phyloP scores from a whole-genome alignment of 257 asterid genomes.

The Solanum tarijense region DNA sequence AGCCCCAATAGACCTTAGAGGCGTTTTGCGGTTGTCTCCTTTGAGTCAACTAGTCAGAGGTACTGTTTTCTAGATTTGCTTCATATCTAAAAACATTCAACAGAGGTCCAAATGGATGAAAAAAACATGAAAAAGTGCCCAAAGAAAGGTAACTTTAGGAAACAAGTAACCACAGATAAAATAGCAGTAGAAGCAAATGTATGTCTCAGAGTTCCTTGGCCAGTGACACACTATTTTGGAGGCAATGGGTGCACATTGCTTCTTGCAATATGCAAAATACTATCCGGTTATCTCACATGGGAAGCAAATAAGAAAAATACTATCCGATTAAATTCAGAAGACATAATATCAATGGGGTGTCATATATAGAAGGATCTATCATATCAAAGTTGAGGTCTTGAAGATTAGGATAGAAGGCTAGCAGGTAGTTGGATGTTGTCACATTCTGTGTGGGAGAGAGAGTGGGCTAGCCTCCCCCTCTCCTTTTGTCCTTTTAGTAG shows the following conservation, averaged over 20 bases:
- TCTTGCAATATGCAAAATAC: not conserved
- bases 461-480: too few species aligned
- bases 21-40: not conserved
- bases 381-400: not conserved
- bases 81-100: not conserved
- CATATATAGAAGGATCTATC: not conserved
- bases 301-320: not conserved
- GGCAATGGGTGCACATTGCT: not conserved
- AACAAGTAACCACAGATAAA: not conserved
- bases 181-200: not conserved
- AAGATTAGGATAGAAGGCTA: not conserved
- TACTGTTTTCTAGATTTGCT: not conserved
- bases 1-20: not conserved
- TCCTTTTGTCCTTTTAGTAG: too few species aligned
- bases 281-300: too few species aligned
- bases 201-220: not conserved
- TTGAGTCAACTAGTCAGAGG: not conserved
- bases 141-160: not conserved
- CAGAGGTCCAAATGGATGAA: not conserved
- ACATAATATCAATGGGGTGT: not conserved
- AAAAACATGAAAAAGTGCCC: not conserved
- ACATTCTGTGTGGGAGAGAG: too few species aligned
- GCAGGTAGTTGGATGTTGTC: not conserved
- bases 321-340: not conserved
- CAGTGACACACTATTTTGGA: not conserved